These are phyloP conservation scores for Bipolaris victoriae DNA, from an alignment of 2,329 filamentous ascomycete species.

Conservation along the genomic window DNA sequence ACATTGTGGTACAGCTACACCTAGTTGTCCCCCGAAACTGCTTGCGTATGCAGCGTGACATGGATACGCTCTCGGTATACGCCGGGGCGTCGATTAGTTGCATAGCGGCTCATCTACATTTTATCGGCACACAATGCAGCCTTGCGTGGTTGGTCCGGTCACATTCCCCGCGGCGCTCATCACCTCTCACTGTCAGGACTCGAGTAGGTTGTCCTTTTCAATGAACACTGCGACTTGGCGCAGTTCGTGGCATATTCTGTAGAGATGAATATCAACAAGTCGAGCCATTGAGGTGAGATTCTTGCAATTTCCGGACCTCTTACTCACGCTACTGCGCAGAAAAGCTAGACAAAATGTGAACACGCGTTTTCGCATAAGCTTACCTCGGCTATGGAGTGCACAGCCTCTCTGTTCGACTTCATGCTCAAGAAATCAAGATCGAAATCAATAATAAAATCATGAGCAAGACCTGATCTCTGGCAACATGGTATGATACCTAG, in stretches of 20 bases:
- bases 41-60: constrained; percentile 4
- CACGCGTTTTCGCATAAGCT: not conserved
- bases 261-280: not conserved
- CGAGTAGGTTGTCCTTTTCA: not conserved
- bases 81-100: not conserved
- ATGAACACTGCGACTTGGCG: not conserved
- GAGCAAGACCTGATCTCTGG: not conserved
- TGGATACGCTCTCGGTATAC: not conserved
- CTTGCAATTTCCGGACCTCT: not conserved
- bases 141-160: constrained; percentile 1
- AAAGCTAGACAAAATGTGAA: not conserved
- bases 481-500: not conserved
- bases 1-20: not conserved
- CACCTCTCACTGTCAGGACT: not conserved
- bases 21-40: not conserved
- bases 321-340: not conserved
- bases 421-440: not conserved
- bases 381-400: not conserved
- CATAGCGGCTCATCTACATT: constrained; percentile 3
- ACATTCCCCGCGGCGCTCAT: not conserved
- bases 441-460: not conserved
- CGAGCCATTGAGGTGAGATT: not conserved
- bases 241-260: not conserved
- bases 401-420: not conserved
- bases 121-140: not conserved